These are phyloP conservation scores for Dactylellina drechsleri DNA, from an alignment of 2,329 filamentous ascomycete species.

Conservation along the genomic window DNA sequence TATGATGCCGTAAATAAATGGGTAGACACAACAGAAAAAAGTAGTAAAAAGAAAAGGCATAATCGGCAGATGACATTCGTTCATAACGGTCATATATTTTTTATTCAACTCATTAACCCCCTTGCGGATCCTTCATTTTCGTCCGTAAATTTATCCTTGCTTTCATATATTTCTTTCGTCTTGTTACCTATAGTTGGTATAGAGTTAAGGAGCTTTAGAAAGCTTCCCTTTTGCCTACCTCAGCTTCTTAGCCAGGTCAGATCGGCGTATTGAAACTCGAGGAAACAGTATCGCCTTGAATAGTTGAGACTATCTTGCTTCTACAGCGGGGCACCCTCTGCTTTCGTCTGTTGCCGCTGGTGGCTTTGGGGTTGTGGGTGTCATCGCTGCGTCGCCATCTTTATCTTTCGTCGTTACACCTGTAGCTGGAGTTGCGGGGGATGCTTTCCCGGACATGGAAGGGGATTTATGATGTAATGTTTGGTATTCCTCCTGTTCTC, in stretches of 20 bases:
- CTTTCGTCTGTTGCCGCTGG: conserved; percentile 36
- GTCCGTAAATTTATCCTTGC: not conserved
- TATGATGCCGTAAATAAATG: conserved; percentile 10
- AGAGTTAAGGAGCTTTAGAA: not conserved
- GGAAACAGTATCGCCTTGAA: conserved; percentile 8
- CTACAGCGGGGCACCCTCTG: conserved; percentile 40
- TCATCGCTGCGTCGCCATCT: conserved; percentile 48
- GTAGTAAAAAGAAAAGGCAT: conserved; percentile 6
- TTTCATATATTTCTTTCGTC: not conserved
- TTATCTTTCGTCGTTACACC: conserved; percentile 27
- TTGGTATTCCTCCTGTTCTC: conserved; percentile 53
- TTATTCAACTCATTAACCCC: conserved; percentile 15
- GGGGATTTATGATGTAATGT: conserved; percentile 52
- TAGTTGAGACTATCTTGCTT: conserved; percentile 42
- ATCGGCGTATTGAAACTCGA: not conserved
- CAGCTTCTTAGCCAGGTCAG: not conserved
- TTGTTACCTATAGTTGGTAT: not conserved
- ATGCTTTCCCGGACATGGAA: conserved; percentile 52
- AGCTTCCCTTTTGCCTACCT: not conserved
- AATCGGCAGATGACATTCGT: conserved; percentile 31
- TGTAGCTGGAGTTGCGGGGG: conserved; percentile 19
- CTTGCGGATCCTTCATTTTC: not conserved
- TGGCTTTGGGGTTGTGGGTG: conserved; percentile 27
- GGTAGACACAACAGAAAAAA: not conserved
- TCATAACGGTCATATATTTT: conserved; percentile 40